Conservation (phyloP, 2,329 filamentous ascomycete genomes). For the Fusarium burgessii region DNA sequence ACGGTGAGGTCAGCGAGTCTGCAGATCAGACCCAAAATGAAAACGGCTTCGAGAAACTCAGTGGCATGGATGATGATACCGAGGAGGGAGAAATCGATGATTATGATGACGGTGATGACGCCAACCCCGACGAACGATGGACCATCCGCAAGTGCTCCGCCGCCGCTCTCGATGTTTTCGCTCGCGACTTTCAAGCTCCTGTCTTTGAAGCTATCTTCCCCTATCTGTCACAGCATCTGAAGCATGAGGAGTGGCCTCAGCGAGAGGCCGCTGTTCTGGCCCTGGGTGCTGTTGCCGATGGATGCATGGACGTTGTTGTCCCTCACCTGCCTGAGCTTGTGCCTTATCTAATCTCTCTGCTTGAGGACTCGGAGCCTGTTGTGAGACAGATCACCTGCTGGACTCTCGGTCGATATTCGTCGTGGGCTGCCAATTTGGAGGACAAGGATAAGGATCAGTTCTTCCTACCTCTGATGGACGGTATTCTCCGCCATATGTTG, state of each 20-base stretch:
- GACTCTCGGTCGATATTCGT: conserved; percentile 93
- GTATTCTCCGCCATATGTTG: conserved; percentile 92
- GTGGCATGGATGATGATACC: conserved; percentile 76
- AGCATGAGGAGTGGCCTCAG: conserved; percentile 89
- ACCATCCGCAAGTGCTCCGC: conserved; percentile 97
- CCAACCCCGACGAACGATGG: conserved; percentile 91
- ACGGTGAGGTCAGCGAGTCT: conserved; percentile 63
- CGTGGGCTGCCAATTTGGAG: conserved; percentile 85
- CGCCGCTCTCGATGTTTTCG: conserved; percentile 93
- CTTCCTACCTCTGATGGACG: conserved; percentile 98
- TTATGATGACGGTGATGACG: conserved; percentile 79
- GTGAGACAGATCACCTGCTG: conserved; percentile 98
- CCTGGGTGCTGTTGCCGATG: conserved; percentile 93
- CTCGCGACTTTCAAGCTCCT: conserved; percentile 85
- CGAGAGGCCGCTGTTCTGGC: conserved; percentile 95
- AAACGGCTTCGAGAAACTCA: conserved; percentile 67
- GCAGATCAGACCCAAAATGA: conserved; percentile 65
- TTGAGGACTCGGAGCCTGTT: conserved; percentile 87
- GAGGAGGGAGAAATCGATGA: conserved; percentile 90
- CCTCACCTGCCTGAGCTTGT: conserved; percentile 92
- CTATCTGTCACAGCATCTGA: conserved; percentile 90
- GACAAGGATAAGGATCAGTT: conserved; percentile 78
- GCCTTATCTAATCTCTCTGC: conserved; percentile 86
- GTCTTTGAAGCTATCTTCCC: conserved; percentile 94
- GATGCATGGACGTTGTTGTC: conserved; percentile 89